Conservation (phyloP, 495 filamentous ascomycete genomes). For the Podospora comata region DNA sequence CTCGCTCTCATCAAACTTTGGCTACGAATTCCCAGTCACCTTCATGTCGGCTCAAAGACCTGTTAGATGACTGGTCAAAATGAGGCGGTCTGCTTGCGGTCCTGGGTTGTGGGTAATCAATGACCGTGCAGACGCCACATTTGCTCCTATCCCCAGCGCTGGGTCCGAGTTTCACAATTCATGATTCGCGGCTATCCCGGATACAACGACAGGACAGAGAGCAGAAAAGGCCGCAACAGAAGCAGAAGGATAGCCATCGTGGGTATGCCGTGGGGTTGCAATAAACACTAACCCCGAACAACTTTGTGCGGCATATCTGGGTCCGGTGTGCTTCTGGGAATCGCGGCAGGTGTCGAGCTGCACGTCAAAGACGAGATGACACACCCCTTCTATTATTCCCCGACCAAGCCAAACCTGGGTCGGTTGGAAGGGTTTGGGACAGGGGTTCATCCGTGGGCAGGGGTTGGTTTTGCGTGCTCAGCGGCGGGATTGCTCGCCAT, state of each 20-base stretch:
- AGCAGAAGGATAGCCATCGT: neutral
- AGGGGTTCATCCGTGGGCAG: conserved; percentile 20
- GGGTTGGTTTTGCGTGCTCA: conserved; percentile 28
- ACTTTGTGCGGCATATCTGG: neutral
- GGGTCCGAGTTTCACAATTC: conserved; percentile 17
- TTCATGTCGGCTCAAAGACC: conserved; percentile 11
- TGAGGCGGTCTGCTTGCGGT: conserved; percentile 9
- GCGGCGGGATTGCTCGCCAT: conserved; percentile 28
- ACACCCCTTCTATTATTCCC: conserved; percentile 10
- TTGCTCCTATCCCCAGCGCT: conserved; percentile 15
- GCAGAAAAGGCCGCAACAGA: conserved; percentile 2
- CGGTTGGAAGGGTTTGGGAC: conserved; percentile 15
- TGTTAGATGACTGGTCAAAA: conserved; percentile 3
- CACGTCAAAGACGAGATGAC: conserved; percentile 10
- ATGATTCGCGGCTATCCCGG: conserved; percentile 22
- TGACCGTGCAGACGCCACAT: conserved; percentile 21
- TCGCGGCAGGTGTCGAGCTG: conserved; percentile 4
- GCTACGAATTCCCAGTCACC: neutral
- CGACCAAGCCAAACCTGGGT: conserved; percentile 10
- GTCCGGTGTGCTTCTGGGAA: neutral
- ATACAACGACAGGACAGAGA: neutral
- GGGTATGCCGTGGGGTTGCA: conserved; percentile 2
- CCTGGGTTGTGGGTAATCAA: neutral
- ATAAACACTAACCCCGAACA: neutral
- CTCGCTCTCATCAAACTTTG: neutral